Evolutionary conservation across 805 yeast genomes (phyloP).

Genomic region (Lipomyces starkeyi): DNA sequence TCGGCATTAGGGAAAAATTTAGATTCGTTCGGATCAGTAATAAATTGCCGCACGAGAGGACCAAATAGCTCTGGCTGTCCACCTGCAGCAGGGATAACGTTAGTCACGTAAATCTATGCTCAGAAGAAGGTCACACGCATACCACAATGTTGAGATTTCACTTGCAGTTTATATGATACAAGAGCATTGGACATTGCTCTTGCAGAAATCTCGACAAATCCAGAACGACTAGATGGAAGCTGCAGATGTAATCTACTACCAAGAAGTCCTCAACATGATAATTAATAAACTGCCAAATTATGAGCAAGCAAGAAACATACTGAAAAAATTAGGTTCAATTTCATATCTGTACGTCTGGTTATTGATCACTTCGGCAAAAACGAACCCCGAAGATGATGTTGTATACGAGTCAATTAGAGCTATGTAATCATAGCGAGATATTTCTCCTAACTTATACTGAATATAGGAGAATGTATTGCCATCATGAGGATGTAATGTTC

Average conservation of each 20-base stretch:
- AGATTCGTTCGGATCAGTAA: slow-evolving; percentile 69
- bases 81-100: not conserved
- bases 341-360: slow-evolving; percentile 40
- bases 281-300: not conserved
- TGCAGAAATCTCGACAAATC: slow-evolving; percentile 55
- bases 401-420: slow-evolving; percentile 52
- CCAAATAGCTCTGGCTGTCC: slow-evolving; percentile 48
- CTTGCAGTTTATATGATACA: slow-evolving; percentile 55
- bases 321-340: slow-evolving; percentile 5
- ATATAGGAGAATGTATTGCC: slow-evolving; percentile 57
- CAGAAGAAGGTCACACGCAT: not conserved
- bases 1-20: slow-evolving; percentile 72
- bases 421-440: slow-evolving; percentile 57
- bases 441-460: slow-evolving; percentile 49
- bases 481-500: slow-evolving; percentile 55
- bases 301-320: slow-evolving; percentile 6
- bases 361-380: slow-evolving; percentile 42
- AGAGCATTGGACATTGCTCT: slow-evolving; percentile 67
- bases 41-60: slow-evolving; percentile 73
- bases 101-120: not conserved
- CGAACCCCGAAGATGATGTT: slow-evolving; percentile 40
- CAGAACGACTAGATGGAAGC: slow-evolving; percentile 53
- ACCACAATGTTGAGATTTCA: slow-evolving; percentile 16
- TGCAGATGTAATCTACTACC: slow-evolving; percentile 44
- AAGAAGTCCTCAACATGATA: slow-evolving; percentile 23